These are phyloP conservation scores for Penicillium palitans DNA, from an alignment of 2,329 filamentous ascomycete genomes.

Conservation along the genomic window DNA sequence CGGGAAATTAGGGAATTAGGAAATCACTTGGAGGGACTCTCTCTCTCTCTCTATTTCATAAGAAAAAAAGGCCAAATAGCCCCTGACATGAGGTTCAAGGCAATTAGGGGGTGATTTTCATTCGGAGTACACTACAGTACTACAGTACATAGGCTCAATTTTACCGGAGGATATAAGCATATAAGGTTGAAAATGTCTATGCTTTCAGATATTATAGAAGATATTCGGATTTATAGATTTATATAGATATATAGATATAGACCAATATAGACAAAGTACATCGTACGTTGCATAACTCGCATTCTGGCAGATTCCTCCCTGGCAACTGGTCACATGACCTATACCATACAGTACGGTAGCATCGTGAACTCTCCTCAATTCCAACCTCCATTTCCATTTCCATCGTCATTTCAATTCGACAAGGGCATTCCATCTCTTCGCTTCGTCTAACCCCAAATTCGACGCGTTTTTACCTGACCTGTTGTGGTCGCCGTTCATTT, in stretches of 20 bases:
- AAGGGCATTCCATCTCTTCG: not conserved
- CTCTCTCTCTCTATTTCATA: not conserved
- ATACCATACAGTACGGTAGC: constrained; percentile 8
- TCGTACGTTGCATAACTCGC: not conserved
- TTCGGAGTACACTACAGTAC: not conserved
- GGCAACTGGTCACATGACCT: constrained; percentile 13
- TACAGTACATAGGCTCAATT: not conserved
- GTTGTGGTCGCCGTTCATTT: constrained; percentile 13
- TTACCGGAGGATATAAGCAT: not conserved
- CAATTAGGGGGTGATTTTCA: not conserved
- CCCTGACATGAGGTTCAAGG: constrained; percentile 4
- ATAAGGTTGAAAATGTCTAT: not conserved
- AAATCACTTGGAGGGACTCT: not conserved
- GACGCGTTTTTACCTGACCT: constrained; percentile 8
- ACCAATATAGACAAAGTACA: not conserved
- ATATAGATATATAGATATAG: not conserved
- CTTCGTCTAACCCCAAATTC: too few species aligned
- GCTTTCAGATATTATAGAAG: not conserved
- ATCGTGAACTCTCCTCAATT: constrained; percentile 4
- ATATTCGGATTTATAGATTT: not conserved
- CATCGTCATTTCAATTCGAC: constrained; percentile 7
- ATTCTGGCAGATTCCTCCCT: constrained; percentile 14
- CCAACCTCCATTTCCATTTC: constrained; percentile 5
- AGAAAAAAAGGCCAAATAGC: not conserved
- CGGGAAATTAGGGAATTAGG: not conserved